Percentiles rank a stretch among this genome's conserved stretches.
Evolutionary conservation across 768 basidiomycete species (phyloP).

Genomic region (Boletus subparvulus): DNA sequence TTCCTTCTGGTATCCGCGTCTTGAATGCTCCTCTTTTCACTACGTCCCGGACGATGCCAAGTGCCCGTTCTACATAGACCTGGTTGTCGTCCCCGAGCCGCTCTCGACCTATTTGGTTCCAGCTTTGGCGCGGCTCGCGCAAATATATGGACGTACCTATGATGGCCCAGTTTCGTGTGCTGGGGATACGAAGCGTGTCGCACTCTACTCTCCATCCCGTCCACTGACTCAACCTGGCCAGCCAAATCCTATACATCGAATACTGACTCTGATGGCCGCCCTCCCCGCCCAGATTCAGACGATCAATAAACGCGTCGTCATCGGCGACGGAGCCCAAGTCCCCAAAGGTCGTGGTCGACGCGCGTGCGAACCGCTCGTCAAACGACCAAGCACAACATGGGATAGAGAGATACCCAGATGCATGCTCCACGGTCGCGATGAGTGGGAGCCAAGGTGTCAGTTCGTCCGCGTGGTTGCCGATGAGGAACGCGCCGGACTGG

Average conservation of each 20-base stretch:
- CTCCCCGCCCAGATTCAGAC: conserved; percentile 61
- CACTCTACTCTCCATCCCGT: conserved; percentile 89
- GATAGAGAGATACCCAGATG: conserved; percentile 75
- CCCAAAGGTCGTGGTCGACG: conserved; percentile 32
- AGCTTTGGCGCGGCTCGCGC: background rate
- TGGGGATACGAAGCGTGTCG: conserved; percentile 86
- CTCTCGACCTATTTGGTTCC: conserved; percentile 24
- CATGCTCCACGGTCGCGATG: conserved; percentile 58
- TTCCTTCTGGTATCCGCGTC: conserved; percentile 70
- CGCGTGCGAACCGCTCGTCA: conserved; percentile 62
- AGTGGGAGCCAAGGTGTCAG: conserved; percentile 94
- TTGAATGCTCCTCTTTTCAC: conserved; percentile 68
- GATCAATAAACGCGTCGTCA: conserved; percentile 37
- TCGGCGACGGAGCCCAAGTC: conserved; percentile 15
- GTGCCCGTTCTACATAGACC: conserved; percentile 38
- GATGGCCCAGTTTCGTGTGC: conserved; percentile 91
- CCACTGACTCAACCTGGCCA: conserved; percentile 66
- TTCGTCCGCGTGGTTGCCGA: conserved; percentile 96
- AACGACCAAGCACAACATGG: conserved; percentile 91
- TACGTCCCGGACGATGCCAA: conserved; percentile 55
- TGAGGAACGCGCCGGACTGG: conserved; percentile 62
- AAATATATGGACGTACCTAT: conserved; percentile 55
- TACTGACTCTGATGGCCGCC: conserved; percentile 68
- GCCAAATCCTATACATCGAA: conserved; percentile 82
- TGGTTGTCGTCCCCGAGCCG: conserved; percentile 17